Percentiles rank a stretch among this genome's conserved stretches.
Evolutionary conservation across 805 yeast species (phyloP).

Genomic region (Phaffomyces antillensis): DNA sequence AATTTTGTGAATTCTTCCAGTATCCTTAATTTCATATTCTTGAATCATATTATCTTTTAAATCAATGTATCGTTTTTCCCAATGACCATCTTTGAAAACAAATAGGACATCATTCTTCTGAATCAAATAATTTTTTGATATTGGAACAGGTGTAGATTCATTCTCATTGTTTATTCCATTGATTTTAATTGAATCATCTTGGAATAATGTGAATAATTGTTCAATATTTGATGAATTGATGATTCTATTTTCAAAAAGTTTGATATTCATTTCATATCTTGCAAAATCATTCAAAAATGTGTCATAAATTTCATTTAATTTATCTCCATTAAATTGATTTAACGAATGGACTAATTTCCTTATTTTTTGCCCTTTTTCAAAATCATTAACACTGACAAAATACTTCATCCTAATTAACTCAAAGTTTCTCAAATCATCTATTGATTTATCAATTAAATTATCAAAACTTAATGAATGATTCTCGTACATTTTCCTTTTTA

Average conservation of each 20-base stretch:
- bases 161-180: not conserved
- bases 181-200: too few relatives aligned
- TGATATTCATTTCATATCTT: too few relatives aligned
- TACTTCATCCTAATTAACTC: constrained; percentile 41
- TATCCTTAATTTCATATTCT: not conserved
- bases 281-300: too few relatives aligned
- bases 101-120: constrained; percentile 42
- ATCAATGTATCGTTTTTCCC: constrained; percentile 90
- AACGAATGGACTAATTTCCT: constrained; percentile 12
- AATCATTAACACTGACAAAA: constrained; percentile 31
- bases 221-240: not conserved
- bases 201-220: not conserved
- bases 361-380: constrained; percentile 18
- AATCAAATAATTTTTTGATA: constrained; percentile 1
- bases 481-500: constrained; percentile 9
- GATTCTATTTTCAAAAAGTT: not conserved
- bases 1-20: not conserved
- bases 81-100: constrained; percentile 38
- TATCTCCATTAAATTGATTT: not conserved
- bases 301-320: too few relatives aligned
- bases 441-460: constrained; percentile 25
- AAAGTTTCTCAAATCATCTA: constrained; percentile 30
- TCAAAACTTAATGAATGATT: constrained; percentile 7
- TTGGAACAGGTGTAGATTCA: not conserved
- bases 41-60: constrained; percentile 55